Conservation (phyloP, 495 filamentous ascomycete genomes). For the Pyronema domesticum region DNA sequence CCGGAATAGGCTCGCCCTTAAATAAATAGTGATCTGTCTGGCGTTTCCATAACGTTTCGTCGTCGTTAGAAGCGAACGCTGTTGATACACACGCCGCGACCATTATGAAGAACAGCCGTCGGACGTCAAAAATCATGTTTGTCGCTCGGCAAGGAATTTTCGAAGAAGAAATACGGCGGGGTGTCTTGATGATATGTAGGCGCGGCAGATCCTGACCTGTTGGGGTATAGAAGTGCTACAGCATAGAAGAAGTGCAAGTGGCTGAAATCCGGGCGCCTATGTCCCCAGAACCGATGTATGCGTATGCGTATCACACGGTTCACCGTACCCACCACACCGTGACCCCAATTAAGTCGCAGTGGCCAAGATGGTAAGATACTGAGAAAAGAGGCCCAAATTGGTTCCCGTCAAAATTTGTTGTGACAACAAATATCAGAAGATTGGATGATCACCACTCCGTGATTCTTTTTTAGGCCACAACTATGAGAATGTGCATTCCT, state of each 20-base stretch:
- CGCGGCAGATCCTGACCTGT: background rate
- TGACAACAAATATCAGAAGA: too few species aligned
- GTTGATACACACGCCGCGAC: background rate
- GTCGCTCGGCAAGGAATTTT: background rate
- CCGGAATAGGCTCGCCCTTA: constrained; percentile 16
- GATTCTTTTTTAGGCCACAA: too few species aligned
- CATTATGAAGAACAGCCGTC: background rate
- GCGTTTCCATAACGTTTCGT: background rate
- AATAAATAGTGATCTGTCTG: constrained; percentile 6
- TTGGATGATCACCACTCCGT: too few species aligned
- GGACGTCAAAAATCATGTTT: background rate
- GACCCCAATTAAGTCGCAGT: too few species aligned
- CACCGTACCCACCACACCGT: too few species aligned
- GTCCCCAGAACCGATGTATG: background rate
- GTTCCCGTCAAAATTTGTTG: too few species aligned
- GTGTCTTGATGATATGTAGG: background rate
- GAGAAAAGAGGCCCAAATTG: too few species aligned
- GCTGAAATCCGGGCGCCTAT: background rate
- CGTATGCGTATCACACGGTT: too few species aligned
- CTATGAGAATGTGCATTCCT: too few species aligned
- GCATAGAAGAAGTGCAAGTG: background rate
- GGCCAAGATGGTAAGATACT: too few species aligned
- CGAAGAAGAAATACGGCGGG: background rate
- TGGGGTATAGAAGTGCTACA: background rate
- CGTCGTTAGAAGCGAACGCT: background rate